Evolutionary conservation across 176 grass and related monocot genomes (phyloP), one percentile per base, ranked within the genome.

Genomic region (Oryza meridionalis): DNA sequence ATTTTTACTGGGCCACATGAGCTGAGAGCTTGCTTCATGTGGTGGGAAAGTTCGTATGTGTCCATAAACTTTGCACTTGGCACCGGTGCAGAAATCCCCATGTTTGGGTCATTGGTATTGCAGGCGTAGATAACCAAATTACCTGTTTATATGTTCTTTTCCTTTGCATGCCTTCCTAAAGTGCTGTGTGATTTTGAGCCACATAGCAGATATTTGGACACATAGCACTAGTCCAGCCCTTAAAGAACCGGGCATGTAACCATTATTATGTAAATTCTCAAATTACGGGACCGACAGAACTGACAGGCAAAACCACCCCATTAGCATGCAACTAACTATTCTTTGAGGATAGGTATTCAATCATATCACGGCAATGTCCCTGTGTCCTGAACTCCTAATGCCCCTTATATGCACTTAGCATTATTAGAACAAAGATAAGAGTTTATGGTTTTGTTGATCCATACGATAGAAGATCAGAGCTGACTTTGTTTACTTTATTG

Each of bases 221-320:
- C 7, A 58, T 58, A 58, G 6, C 53, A 9, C 19, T 17, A 67
- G 4, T 69, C 21, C 42, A 25, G 2, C 11, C 38, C 53, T 29
- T 59, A 63, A 58, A 72, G 26, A 55, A 55, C 31, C 17, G 35
- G 11, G 12, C 19, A 37, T 47, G 16, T 7, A 77, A 66, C 53
- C 53, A 51, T 73, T 67, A 46, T 78, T 65, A 75, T 40, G 55
- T 65, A 87, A 76, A 35, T 78, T 71, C 38, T 59, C 49, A 44
- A 69, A 50, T 74, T 69, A 85, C 75, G 61, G 26, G 27, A 86
- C 53, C 61, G 3, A 49, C 12, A 21, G 13, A 59, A 22, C 59
- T 16, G 9, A 82, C 46, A 80, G 74, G 15, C 79, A 69, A 21
- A 75, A 59, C 70, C 77, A 70, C 65, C 83, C 65, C 50, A 10